phyloP scores from a whole-genome alignment of 208 protist genomes.

The Naegleria gruberi region DNA sequence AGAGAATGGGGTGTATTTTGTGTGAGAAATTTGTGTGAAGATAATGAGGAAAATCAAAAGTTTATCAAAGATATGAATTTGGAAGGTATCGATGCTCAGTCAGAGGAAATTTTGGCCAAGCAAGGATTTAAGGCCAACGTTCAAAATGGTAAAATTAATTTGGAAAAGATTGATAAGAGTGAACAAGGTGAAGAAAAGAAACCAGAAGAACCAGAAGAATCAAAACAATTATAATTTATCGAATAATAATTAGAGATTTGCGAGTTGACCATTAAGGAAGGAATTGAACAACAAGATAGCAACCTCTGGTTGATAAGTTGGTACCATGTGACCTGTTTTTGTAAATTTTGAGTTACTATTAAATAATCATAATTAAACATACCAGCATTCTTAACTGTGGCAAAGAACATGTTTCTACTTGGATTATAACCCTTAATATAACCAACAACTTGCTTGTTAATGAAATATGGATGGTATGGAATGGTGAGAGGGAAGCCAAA shows the following conservation, averaged over 20 bases:
- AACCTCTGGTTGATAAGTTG: neutral
- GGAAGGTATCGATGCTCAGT: neutral
- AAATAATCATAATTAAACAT: neutral
- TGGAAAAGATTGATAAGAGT: neutral
- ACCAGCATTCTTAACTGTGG: neutral
- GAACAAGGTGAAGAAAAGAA: neutral
- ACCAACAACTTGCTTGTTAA: neutral
- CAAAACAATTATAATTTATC: neutral
- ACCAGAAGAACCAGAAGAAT: neutral
- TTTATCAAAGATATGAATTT: neutral
- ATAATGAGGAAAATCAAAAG: conserved; percentile 6
- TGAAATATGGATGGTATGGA: neutral
- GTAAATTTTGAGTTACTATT: too few species aligned
- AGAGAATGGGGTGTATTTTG: conserved; percentile 4
- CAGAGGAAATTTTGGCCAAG: neutral
- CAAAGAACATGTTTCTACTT: neutral
- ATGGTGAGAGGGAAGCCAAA: neutral
- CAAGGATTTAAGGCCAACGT: neutral
- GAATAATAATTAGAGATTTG: neutral
- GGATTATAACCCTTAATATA: neutral
- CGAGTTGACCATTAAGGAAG: neutral
- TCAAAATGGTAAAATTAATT: neutral
- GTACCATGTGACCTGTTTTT: too few species aligned
- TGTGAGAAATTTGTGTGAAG: neutral
- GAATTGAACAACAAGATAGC: neutral